These are phyloP conservation scores for Pseudonitzschia delicatissima DNA, from an alignment of 108 stramenopile genomes.

Conservation along the genomic window DNA sequence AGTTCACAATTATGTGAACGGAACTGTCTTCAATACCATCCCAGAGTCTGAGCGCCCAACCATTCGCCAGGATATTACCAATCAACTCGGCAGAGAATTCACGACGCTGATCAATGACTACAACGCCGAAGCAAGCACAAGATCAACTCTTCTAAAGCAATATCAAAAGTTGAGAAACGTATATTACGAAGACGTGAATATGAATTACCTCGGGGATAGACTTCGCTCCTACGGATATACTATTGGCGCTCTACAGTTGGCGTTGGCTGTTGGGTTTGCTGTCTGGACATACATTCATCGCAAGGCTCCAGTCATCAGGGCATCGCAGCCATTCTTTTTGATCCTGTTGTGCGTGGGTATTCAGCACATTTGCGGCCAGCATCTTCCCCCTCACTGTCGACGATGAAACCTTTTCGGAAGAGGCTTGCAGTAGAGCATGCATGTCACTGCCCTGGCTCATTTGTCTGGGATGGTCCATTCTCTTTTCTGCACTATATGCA, in stretches of 20 bases:
- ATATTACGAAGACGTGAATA: background rate
- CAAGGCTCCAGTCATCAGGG: slow-evolving; percentile 10
- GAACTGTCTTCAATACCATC: slow-evolving; percentile 2
- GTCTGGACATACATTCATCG: slow-evolving; percentile 23
- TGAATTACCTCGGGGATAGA: slow-evolving; percentile 18
- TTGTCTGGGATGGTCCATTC: slow-evolving; percentile 39
- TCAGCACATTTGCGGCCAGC: slow-evolving; percentile 30
- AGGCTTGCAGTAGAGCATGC: slow-evolving; percentile 24
- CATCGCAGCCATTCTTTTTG: slow-evolving; percentile 51
- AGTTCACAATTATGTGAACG: slow-evolving; percentile 14
- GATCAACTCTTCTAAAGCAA: background rate
- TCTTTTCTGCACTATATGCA: slow-evolving; percentile 44
- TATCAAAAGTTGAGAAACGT: slow-evolving; percentile 26
- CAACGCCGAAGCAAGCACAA: slow-evolving; percentile 6
- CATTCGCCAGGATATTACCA: slow-evolving; percentile 2
- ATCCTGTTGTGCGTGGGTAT: slow-evolving; percentile 42
- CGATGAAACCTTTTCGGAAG: slow-evolving; percentile 10
- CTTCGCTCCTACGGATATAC: slow-evolving; percentile 19
- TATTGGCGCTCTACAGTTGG: background rate
- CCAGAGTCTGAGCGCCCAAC: background rate
- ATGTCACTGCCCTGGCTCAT: slow-evolving; percentile 31
- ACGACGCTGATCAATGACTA: slow-evolving; percentile 14
- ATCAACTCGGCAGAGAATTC: background rate
- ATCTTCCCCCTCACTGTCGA: slow-evolving; percentile 39
- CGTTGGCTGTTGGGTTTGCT: slow-evolving; percentile 11